A percentile compares a stretch with the other conserved stretches of the same genome.
phyloP scores from a whole-genome alignment of 176 grass and related monocot genomes.

The Secale cereale region DNA sequence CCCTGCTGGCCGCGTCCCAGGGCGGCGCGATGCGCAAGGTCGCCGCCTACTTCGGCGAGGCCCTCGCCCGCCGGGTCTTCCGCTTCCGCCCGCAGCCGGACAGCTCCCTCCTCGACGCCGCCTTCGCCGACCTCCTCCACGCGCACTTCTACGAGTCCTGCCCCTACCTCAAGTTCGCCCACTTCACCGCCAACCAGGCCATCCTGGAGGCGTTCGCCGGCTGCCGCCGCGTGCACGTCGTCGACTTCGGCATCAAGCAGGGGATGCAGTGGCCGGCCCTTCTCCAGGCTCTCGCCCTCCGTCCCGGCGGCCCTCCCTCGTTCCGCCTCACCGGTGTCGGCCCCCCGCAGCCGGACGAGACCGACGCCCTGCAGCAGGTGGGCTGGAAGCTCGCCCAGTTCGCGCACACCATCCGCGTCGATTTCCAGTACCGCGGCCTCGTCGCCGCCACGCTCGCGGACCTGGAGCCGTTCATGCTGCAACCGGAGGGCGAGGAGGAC shows the following conservation, averaged over 20 bases:
- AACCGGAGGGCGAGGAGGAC: slow-evolving; percentile 29
- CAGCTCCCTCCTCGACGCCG: slow-evolving; percentile 61
- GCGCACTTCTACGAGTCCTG: slow-evolving; percentile 94
- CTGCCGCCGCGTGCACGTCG: slow-evolving; percentile 83
- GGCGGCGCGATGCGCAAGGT: slow-evolving; percentile 95
- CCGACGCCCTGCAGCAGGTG: slow-evolving; percentile 81
- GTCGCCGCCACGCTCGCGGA: slow-evolving; percentile 74
- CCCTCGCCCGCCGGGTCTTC: slow-evolving; percentile 78
- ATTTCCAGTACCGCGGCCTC: slow-evolving; percentile 85
- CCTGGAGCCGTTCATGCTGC: slow-evolving; percentile 81
- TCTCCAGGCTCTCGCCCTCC: slow-evolving; percentile 86
- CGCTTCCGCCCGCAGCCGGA: slow-evolving; percentile 45
- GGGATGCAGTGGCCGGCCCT: slow-evolving; percentile 99
- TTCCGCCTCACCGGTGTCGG: slow-evolving; percentile 89
- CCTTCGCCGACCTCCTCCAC: slow-evolving; percentile 81
- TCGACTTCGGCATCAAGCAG: slow-evolving; percentile 95
- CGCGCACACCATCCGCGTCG: slow-evolving; percentile 72
- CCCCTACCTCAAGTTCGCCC: slow-evolving; percentile 99
- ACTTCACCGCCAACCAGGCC: slow-evolving; percentile 98
- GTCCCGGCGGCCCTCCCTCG: slow-evolving; percentile 66
- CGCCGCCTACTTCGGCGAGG: slow-evolving; percentile 87
- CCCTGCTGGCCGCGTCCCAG: slow-evolving; percentile 68
- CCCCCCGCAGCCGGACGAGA: slow-evolving; percentile 72
- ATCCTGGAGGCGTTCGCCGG: slow-evolving; percentile 90
- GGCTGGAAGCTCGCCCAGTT: slow-evolving; percentile 85